Evolutionary conservation across 805 yeast species (phyloP), one percentile per base, ranked within the genome.

Genomic region (Myxozyma vanderwaltii): DNA sequence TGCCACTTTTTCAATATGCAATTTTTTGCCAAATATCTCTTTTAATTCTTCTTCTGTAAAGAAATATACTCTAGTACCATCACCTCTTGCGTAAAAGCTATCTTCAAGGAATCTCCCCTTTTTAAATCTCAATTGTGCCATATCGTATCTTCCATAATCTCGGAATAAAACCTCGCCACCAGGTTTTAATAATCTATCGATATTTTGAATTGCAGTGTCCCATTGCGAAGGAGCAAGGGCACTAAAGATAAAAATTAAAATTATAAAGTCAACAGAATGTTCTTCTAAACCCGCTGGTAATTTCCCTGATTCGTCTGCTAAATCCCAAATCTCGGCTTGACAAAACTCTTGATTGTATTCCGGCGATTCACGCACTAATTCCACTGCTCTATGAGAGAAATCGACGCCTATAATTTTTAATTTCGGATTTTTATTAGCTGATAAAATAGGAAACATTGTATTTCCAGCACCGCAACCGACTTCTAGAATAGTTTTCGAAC

Each of bases 401-500:
- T 94, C 99, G 51, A 91, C 94, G 1, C 96, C 99, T 55, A 83
- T 80, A 6, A 94, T 82, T 65, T 76, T 80, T 53, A 94, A 75
- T 27, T 84, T 74, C n/a, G 85, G 84, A 74, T 94, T 94, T 71
- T 88, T 79, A 72, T 94, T 94, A 67, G 87, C 91, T 56, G 81
- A 81, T 58, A 94, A 75, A 21, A 94, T 86, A 3, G 99, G 99
- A 72, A 87, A 94, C 77, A 94, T 82, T 0, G 99, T 94, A 73
- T 94, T 94, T 10, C 99, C 99, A 4, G 97, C 98, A 57, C 99
- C 99, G 75, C 99, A 94, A 2, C 99, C 99, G 48, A 94, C 86
- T 73, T 94, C 99, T 56, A 94, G 79, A 35, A 94, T 86, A 2
- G 86, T 83, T 23, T 80, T 79, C 3, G 86, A 82, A n/a, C 90